Conservation (phyloP, 768 basidiomycete genomes). For the Agaricus blazei region DNA sequence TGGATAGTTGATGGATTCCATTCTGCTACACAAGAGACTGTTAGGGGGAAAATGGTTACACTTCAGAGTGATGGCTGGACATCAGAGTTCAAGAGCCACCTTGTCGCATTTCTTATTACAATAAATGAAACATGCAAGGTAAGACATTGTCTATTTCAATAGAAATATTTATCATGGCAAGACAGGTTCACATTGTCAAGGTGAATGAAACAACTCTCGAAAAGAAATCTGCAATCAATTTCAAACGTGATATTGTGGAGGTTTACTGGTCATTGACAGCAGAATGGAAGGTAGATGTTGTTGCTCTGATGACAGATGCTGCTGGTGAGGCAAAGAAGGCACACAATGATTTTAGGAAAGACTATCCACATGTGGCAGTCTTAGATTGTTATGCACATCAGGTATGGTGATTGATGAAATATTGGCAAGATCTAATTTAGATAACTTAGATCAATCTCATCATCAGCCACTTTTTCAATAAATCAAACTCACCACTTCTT, state of each 20-base stretch:
- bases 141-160: not conserved
- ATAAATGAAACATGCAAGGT: not conserved
- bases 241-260: conserved; percentile 19
- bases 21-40: not conserved
- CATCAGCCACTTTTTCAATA: no score
- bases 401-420: conserved; percentile 4
- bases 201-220: conserved; percentile 27
- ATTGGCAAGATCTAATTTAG: no score
- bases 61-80: conserved; percentile 33
- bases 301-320: conserved; percentile 28
- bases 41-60: conserved; percentile 16
- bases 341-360: conserved; percentile 4
- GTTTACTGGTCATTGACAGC: conserved; percentile 15
- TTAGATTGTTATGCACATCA: conserved; percentile 24
- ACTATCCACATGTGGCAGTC: conserved; percentile 12
- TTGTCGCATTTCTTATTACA: conserved; percentile 26
- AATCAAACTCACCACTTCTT: no score
- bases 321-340: conserved; percentile 28
- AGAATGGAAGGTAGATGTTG: conserved; percentile 21
- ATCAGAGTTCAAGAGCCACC: conserved; percentile 25
- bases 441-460: no score
- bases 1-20: no score
- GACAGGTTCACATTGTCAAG: conserved; percentile 23
- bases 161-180: conserved; percentile 1
- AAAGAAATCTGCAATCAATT: conserved; percentile 23